Percentiles rank a stretch among this genome's conserved stretches.
Conservation (phyloP, 129 eudicot species). For the Heracleum sosnowskyi region DNA sequence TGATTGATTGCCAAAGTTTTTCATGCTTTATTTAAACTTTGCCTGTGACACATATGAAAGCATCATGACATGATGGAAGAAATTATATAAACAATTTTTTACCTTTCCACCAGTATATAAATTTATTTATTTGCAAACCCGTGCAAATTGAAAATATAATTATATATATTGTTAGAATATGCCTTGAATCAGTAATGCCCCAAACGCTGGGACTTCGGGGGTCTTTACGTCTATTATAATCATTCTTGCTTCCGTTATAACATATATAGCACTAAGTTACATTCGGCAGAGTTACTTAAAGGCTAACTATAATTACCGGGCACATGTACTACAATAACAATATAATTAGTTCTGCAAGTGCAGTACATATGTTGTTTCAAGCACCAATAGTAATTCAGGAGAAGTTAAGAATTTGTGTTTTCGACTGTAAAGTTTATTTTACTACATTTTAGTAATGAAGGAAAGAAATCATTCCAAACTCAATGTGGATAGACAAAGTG, state of each 20-base stretch:
- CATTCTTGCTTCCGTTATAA: too few species aligned
- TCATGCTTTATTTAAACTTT: background rate
- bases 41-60: background rate
- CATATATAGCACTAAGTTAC: too few species aligned
- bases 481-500: background rate
- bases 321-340: background rate
- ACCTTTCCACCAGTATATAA: background rate
- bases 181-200: too few species aligned
- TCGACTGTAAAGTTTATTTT: too few species aligned
- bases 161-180: too few species aligned
- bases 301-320: background rate
- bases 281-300: too few species aligned
- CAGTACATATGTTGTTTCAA: background rate
- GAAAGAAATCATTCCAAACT: background rate
- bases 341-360: background rate
- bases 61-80: background rate
- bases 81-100: background rate
- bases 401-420: background rate
- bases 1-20: background rate
- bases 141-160: too few species aligned
- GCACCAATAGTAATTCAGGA: background rate
- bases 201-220: too few species aligned
- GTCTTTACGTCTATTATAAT: too few species aligned
- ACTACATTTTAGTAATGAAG: too few species aligned
- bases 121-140: too few species aligned